phyloP scores from a whole-genome alignment of 257 asterid species.

The Mentha longifolia region DNA sequence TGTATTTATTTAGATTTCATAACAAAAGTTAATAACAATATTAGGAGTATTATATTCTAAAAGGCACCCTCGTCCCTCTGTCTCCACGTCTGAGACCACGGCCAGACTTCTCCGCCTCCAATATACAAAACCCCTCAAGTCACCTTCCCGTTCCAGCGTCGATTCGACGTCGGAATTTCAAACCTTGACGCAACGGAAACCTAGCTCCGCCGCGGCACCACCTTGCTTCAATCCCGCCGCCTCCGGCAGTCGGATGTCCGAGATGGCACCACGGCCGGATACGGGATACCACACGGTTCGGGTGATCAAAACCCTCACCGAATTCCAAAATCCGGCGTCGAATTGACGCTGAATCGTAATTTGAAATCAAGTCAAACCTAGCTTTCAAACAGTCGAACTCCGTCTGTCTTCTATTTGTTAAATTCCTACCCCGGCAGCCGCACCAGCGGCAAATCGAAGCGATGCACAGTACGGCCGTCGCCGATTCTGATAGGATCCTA shows the following conservation, averaged over 20 bases:
- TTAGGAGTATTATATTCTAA: no score
- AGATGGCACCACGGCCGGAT: not conserved
- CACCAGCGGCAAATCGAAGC: no score
- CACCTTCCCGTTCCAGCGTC: not conserved
- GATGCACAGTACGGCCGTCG: no score
- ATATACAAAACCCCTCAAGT: not conserved
- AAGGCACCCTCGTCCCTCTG: not conserved
- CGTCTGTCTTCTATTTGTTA: not conserved
- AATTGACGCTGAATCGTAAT: not conserved
- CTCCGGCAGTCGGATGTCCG: not conserved
- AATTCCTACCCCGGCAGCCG: not conserved
- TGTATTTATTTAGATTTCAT: not conserved
- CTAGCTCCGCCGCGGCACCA: not conserved
- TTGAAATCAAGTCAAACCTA: not conserved
- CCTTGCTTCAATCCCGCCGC: not conserved
- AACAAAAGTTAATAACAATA: no score
- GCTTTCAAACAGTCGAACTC: not conserved
- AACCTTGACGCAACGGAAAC: not conserved
- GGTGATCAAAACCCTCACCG: not conserved
- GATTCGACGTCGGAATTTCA: not conserved
- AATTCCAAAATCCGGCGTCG: not conserved
- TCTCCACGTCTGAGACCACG: not conserved
- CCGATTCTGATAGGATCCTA: no score
- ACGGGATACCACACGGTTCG: not conserved
- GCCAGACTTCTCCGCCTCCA: not conserved